phyloP scores from a whole-genome alignment of 352 stramenopile species.

The Globisporangium parvum region DNA sequence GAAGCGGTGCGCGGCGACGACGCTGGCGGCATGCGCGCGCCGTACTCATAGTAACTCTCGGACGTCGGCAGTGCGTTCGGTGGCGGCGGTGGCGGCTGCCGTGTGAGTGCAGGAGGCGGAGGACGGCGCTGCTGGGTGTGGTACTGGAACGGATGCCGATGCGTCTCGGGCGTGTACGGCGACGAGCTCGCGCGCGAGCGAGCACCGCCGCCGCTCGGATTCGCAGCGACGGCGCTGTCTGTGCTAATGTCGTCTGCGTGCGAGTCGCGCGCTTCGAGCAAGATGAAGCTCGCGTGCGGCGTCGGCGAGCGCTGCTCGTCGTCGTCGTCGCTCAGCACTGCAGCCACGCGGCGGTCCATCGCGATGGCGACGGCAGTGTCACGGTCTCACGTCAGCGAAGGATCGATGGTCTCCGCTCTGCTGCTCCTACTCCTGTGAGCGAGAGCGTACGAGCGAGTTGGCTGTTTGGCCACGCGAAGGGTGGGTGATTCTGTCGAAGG shows the following conservation, averaged over 20 bases:
- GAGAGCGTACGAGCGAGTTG: background rate
- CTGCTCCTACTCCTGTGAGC: background rate
- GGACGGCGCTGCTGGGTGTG: slow-evolving; percentile 9
- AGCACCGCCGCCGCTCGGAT: background rate
- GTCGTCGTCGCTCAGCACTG: slow-evolving; percentile 7
- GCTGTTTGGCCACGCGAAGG: background rate
- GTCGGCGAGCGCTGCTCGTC: slow-evolving; percentile 19
- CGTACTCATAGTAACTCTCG: slow-evolving; percentile 4
- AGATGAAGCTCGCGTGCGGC: slow-evolving; percentile 54
- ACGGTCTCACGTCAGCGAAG: background rate
- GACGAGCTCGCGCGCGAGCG: background rate
- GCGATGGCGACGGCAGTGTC: background rate
- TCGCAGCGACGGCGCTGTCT: background rate
- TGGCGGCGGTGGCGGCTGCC: background rate
- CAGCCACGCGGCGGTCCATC: slow-evolving; percentile 1
- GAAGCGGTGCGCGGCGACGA: background rate
- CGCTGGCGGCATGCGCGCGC: background rate
- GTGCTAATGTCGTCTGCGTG: slow-evolving; percentile 1
- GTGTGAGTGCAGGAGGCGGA: slow-evolving; percentile 17
- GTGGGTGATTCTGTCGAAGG: background rate
- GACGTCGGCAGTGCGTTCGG: slow-evolving; percentile 11
- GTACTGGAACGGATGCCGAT: slow-evolving; percentile 9
- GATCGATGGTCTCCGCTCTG: background rate
- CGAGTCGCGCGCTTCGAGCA: slow-evolving; percentile 46
- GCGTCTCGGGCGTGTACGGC: background rate